These are phyloP conservation scores for Annulohypoxylon moriforme DNA, from an alignment of 495 filamentous ascomycete genomes.

Conservation along the genomic window DNA sequence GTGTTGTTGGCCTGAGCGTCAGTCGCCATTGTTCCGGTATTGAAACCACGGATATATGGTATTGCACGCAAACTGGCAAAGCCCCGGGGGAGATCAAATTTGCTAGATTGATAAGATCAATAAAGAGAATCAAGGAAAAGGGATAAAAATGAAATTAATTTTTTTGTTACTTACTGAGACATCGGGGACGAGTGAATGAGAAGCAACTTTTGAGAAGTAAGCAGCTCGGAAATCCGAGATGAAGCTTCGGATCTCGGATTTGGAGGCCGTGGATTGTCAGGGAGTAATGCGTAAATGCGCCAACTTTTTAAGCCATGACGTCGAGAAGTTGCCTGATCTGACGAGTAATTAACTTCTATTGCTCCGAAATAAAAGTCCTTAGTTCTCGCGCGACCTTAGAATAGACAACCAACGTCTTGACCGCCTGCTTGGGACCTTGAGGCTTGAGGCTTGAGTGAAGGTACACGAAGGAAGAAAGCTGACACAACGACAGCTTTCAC, in stretches of 20 bases:
- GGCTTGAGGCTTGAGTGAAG: neutral
- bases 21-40: conserved; percentile 22
- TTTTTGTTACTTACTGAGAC: conserved; percentile 33
- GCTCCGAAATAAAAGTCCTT: conserved; percentile 26
- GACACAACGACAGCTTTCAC: conserved; percentile 3
- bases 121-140: neutral
- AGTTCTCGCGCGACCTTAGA: conserved; percentile 1
- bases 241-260: conserved; percentile 20
- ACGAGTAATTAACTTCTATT: conserved; percentile 15
- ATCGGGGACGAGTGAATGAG: conserved; percentile 18
- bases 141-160: neutral
- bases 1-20: conserved; percentile 28
- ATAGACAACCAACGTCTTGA: neutral
- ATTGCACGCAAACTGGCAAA: conserved; percentile 30
- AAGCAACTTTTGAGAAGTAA: conserved; percentile 17
- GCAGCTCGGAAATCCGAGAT: conserved; percentile 37
- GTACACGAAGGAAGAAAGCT: neutral
- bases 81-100: conserved; percentile 17
- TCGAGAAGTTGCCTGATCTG: conserved; percentile 4
- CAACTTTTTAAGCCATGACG: conserved; percentile 26
- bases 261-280: neutral
- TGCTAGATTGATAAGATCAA: conserved; percentile 41
- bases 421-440: too few species aligned
- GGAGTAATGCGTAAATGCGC: conserved; percentile 2
- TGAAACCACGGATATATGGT: conserved; percentile 27